Base-by-base conservation (phyloP, 208 protist genomes). In the Leishmania arabica region DNA sequence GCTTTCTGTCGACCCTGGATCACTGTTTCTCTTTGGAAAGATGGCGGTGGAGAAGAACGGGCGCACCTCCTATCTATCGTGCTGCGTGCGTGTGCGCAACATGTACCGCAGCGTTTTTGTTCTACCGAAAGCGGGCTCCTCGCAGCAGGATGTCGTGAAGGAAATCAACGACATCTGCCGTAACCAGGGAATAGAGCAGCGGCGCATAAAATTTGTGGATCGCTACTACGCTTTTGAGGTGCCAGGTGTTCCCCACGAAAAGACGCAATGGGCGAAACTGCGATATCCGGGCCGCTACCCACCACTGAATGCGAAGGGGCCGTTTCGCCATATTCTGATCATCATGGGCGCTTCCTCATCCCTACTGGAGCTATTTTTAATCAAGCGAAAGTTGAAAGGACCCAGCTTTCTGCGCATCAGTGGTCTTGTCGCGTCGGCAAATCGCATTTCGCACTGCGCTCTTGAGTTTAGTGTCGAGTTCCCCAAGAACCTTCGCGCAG, bases 181-280 rank as follows among this genome's bases (percentile, higher is more conserved):
- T 21, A 84, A 71, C 9, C 86, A 92, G 75, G 86, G 91, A 19
- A 97, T 98, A 77, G 85, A 91, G 76, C 85, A 96, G 80, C 88
- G 91, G 17, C 87, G 88, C 51, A 86, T 98, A 70, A 98, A 99
- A 80, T 93, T 97, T 86, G 94, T 97, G 45, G 88, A 98, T 58
- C 88, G 95, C 1, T 98, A 97, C 85, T 99, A 99, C 84, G 92
- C 93, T 2, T 99, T 99, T 88, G 98, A 99, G 76, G 88, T 95
- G 68, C 78, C 78, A 4, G 86, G 69, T 19, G 88, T 99, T 60
- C 95, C 93, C 21, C 87, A 84, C 34, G 95, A 97, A 51, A 93
- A 95, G 80, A 86, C 77, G 60, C 76, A 86, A 51, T 99, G 97
- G 95, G 89, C 96, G 7, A 98, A 99, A 69, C 89, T 99, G 75